Evolutionary conservation across 2,329 filamentous ascomycete species (phyloP).

Genomic region (Aureobasidium uvarum): DNA sequence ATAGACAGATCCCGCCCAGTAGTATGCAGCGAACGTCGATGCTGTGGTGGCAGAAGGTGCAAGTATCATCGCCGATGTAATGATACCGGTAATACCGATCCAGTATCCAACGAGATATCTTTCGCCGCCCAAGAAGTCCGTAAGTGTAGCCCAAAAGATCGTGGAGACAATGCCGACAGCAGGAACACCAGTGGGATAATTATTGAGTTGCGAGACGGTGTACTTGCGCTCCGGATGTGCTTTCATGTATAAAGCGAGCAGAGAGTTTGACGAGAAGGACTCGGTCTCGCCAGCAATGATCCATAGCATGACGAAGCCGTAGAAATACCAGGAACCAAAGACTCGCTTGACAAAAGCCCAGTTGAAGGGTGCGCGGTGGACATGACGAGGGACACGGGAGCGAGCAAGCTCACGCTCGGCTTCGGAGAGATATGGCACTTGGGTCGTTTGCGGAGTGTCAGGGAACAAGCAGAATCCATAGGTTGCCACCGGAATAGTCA

Average conservation of each 20-base stretch:
- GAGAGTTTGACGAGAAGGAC: slow-evolving; percentile 64
- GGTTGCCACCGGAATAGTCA: slow-evolving; percentile 54
- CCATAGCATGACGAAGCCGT: slow-evolving; percentile 66
- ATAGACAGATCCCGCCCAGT: slow-evolving; percentile 68
- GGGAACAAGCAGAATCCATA: slow-evolving; percentile 57
- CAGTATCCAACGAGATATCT: slow-evolving; percentile 66
- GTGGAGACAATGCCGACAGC: slow-evolving; percentile 57
- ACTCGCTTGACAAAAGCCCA: slow-evolving; percentile 55
- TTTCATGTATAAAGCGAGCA: slow-evolving; percentile 55
- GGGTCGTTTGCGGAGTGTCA: slow-evolving; percentile 43
- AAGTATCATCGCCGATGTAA: slow-evolving; percentile 62
- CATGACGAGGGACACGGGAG: slow-evolving; percentile 46
- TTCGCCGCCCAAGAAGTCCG: slow-evolving; percentile 62
- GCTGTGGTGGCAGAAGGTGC: slow-evolving; percentile 53
- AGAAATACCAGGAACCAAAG: slow-evolving; percentile 62
- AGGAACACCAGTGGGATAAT: slow-evolving; percentile 54
- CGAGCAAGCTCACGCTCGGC: slow-evolving; percentile 46
- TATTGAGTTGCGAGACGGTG: slow-evolving; percentile 52
- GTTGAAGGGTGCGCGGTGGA: slow-evolving; percentile 48
- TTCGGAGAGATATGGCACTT: slow-evolving; percentile 47
- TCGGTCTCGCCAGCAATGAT: slow-evolving; percentile 70
- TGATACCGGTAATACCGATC: slow-evolving; percentile 63
- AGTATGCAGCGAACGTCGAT: slow-evolving; percentile 64
- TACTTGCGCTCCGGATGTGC: slow-evolving; percentile 46
- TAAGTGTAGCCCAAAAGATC: slow-evolving; percentile 67